A percentile compares a stretch with the other conserved stretches of the same genome.
These are phyloP conservation scores for Tricholomella constricta DNA, from an alignment of 768 basidiomycete genomes.

Conservation along the genomic window DNA sequence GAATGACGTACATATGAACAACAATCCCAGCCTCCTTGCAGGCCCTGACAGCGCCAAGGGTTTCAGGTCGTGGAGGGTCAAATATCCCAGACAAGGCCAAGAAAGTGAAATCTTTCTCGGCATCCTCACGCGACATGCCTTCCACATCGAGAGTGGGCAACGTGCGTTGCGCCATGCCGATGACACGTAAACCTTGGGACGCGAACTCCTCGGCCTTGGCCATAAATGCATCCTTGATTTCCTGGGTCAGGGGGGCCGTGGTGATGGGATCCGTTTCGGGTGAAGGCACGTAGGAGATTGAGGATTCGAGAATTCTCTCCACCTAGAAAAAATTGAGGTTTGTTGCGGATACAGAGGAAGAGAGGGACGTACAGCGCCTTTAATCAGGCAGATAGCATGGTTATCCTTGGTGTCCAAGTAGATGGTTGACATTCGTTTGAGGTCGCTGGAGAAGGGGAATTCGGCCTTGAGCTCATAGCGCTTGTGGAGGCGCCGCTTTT, in stretches of 20 bases:
- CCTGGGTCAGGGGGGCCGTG: conserved; percentile 30
- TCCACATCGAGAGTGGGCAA: conserved; percentile 23
- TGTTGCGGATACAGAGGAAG: neutral
- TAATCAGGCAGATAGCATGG: conserved; percentile 30
- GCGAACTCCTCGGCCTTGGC: conserved; percentile 40
- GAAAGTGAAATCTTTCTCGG: conserved; percentile 50
- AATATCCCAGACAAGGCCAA: conserved; percentile 58
- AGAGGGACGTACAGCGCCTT: conserved; percentile 35
- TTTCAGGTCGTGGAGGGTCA: conserved; percentile 59
- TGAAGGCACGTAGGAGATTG: conserved; percentile 32
- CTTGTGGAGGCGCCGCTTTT: conserved; percentile 14
- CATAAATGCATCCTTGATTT: conserved; percentile 27
- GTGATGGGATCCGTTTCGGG: conserved; percentile 25
- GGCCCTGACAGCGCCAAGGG: conserved; percentile 49
- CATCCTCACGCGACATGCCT: conserved; percentile 39
- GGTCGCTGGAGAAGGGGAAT: conserved; percentile 50
- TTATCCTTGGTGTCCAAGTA: conserved; percentile 31
- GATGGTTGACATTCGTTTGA: conserved; percentile 52
- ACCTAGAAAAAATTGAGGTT: conserved; percentile 22
- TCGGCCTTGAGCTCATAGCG: conserved; percentile 38
- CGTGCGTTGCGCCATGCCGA: conserved; percentile 35
- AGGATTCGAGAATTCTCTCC: conserved; percentile 53
- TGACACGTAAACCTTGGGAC: conserved; percentile 42
- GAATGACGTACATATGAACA: conserved; percentile 38
- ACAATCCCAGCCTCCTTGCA: conserved; percentile 55